Evolutionary conservation across 2,329 filamentous ascomycete species (phyloP), one percentile per base, ranked within the genome.

Genomic region (Fusarium napiforme): DNA sequence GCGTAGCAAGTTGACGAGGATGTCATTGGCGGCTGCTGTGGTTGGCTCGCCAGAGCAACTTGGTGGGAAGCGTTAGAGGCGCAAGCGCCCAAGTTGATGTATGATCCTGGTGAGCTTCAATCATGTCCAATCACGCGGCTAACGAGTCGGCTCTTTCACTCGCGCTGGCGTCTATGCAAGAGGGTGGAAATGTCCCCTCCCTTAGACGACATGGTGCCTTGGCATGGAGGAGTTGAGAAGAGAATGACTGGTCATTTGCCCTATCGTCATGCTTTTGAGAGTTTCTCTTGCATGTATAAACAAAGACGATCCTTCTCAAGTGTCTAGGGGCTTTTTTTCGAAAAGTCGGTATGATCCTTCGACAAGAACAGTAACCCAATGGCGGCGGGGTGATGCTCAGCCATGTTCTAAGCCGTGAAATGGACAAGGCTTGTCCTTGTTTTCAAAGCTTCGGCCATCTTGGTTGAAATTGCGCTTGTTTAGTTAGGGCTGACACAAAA

Each of bases 141-240:
- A 73, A 69, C 45, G 60, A 59, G 75, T 80, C 75, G 76, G 73
- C 73, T 78, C 76, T 79, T 75, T 74, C 72, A 71, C 72, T 72
- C 53, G 52, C 71, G 45, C 62, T 70, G 78, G 79, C 79, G 79
- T 80, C 76, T 80, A 80, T 79, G 73, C 70, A 64, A 70, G 72
- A 75, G 66, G 69, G 18, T 61, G 32, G 32, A 34, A 45, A 52
- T 56, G 28, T 45, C 57, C 62, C 70, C 71, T 68, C 61, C 59
- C 45, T 71, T 68, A 49, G 57, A 63, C 64, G 67, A 71, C 37
- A 50, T 63, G 64, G 59, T 42, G 67, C 43, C 61, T 72, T 64
- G 61, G 53, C 43, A 12, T 56, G 60, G 64, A 72, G 71, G 60
- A 61, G 57, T 70, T 63, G 50, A 46, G 32, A 62, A 68, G 45